A percentile compares a stretch with the other conserved stretches of the same genome.
Conservation (phyloP, 805 yeast genomes). For the Ogataea neopini region DNA sequence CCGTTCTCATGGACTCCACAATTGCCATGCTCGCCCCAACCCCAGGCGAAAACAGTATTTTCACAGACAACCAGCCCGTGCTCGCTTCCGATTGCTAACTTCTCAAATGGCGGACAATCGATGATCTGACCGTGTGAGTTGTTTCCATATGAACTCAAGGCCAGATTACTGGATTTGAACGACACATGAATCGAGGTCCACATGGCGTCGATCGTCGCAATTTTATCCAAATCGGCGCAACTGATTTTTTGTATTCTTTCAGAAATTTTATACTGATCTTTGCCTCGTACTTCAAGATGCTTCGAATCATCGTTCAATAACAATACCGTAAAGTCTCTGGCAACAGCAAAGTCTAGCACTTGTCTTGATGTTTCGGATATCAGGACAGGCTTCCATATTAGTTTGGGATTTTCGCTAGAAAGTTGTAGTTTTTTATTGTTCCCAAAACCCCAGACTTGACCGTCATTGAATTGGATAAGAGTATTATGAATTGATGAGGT, state of each 20-base stretch:
- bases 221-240: not conserved
- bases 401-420: constrained; percentile 17
- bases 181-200: constrained; percentile 77
- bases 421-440: constrained; percentile 63
- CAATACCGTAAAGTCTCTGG: constrained; percentile 57
- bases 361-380: constrained; percentile 6
- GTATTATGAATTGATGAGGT: constrained; percentile 49
- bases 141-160: constrained; percentile 63
- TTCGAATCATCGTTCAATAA: constrained; percentile 12
- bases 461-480: constrained; percentile 40
- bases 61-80: constrained; percentile 60
- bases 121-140: constrained; percentile 71
- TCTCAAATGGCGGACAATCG: not conserved
- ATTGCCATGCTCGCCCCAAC: constrained; percentile 99
- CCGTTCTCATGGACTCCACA: constrained; percentile 54
- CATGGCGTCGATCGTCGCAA: constrained; percentile 49
- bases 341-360: constrained; percentile 39
- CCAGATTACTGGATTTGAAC: constrained; percentile 7
- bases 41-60: constrained; percentile 70
- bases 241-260: constrained; percentile 1
- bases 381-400: constrained; percentile 27
- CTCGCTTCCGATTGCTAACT: constrained; percentile 71
- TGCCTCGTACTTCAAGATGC: constrained; percentile 33
- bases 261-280: constrained; percentile 31
- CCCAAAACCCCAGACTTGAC: constrained; percentile 66